Percentiles rank a stretch among this genome's conserved stretches.
Evolutionary conservation across 2,329 filamentous ascomycete genomes (phyloP).

Genomic region (Trichoderma polysporum): DNA sequence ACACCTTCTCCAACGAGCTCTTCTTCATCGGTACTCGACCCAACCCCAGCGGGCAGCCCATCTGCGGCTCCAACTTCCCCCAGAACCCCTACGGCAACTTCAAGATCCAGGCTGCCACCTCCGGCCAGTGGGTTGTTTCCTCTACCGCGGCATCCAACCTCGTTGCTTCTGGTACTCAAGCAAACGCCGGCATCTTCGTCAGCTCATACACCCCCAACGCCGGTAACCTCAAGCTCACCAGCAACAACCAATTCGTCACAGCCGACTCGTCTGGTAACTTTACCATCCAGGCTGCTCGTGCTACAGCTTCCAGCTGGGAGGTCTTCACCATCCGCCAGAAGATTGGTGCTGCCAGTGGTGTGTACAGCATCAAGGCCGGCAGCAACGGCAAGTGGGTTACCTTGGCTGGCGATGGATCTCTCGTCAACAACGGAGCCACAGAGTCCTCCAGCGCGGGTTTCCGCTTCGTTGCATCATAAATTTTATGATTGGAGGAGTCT

Average conservation of each 20-base stretch:
- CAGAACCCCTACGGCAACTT: constrained; percentile 29
- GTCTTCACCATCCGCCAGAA: constrained; percentile 27
- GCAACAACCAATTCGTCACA: constrained; percentile 24
- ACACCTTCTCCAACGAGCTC: constrained; percentile 29
- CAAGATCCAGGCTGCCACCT: constrained; percentile 24
- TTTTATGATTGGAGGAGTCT: not conserved
- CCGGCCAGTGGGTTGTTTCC: constrained; percentile 24
- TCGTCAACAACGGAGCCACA: constrained; percentile 25
- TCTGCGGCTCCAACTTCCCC: constrained; percentile 26
- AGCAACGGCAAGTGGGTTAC: constrained; percentile 28
- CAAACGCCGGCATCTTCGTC: constrained; percentile 23
- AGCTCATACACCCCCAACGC: constrained; percentile 28
- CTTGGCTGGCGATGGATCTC: constrained; percentile 23
- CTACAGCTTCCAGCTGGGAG: constrained; percentile 26
- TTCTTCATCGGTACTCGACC: constrained; percentile 29
- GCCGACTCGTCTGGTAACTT: constrained; percentile 25
- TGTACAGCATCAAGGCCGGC: constrained; percentile 28
- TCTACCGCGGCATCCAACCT: constrained; percentile 23
- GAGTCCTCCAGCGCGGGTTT: constrained; percentile 24
- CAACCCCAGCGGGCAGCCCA: constrained; percentile 26
- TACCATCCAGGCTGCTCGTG: constrained; percentile 24
- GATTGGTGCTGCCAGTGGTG: constrained; percentile 23
- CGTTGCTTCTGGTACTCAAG: constrained; percentile 22
- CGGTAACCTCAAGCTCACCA: constrained; percentile 20
- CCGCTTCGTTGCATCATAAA: constrained; percentile 18